These are phyloP conservation scores for Lyophyllum shimeji DNA, from an alignment of 768 basidiomycete genomes.

Conservation along the genomic window DNA sequence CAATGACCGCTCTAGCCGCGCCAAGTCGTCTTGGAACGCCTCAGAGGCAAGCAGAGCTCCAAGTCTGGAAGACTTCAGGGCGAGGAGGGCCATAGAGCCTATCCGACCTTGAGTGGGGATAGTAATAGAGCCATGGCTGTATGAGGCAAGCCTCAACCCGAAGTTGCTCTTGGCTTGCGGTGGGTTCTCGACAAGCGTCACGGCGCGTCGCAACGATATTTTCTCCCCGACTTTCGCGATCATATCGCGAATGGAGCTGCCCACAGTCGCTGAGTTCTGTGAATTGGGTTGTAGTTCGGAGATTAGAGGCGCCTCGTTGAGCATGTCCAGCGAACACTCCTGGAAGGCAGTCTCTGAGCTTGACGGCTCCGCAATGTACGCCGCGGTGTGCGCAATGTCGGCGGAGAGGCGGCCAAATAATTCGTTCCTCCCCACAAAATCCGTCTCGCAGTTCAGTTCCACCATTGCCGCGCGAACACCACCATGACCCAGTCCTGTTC, in stretches of 20 bases:
- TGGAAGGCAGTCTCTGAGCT: constrained; percentile 37
- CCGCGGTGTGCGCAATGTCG: constrained; percentile 83
- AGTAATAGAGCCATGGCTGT: constrained; percentile 59
- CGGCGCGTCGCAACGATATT: constrained; percentile 64
- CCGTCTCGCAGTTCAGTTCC: constrained; percentile 95
- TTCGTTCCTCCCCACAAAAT: constrained; percentile 89
- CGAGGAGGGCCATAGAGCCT: constrained; percentile 56
- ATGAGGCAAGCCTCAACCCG: constrained; percentile 49
- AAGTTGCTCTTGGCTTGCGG: constrained; percentile 37
- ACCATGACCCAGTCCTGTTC: constrained; percentile 32
- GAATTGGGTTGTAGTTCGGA: constrained; percentile 33
- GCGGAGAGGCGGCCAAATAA: constrained; percentile 75
- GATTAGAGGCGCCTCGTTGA: constrained; percentile 68
- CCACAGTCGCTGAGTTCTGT: constrained; percentile 48
- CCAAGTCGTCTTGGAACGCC: constrained; percentile 55
- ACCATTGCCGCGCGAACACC: constrained; percentile 80
- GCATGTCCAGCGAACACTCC: constrained; percentile 48
- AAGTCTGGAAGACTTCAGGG: constrained; percentile 49
- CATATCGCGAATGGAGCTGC: constrained; percentile 61
- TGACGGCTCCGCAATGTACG: constrained; percentile 58
- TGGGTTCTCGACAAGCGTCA: constrained; percentile 38
- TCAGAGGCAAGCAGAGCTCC: constrained; percentile 41
- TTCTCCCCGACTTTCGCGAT: constrained; percentile 83
- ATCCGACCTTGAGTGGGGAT: constrained; percentile 56
- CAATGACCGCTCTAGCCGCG: constrained; percentile 68